Conservation (phyloP, 202 grass and related monocot species). For the Carex sylvatica region DNA sequence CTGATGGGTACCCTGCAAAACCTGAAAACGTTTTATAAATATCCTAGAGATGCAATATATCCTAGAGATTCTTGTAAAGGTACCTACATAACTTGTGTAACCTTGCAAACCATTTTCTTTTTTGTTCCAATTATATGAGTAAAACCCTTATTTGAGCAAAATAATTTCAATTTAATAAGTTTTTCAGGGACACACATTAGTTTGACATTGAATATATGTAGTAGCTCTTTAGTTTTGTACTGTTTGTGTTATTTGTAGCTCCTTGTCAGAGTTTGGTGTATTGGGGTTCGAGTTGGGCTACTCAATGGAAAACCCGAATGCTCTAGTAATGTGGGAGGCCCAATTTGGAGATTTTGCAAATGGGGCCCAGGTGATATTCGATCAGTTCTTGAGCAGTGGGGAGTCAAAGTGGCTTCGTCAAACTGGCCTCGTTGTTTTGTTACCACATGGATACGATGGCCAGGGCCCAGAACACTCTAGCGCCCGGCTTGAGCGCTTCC, state of each 20-base stretch:
- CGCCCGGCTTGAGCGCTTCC: conserved; percentile 79
- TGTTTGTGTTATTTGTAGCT: conserved; percentile 43
- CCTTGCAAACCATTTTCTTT: not conserved
- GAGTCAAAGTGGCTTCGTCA: conserved; percentile 97
- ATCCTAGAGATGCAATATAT: not conserved
- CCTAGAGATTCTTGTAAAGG: not conserved
- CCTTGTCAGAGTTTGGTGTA: conserved; percentile 92
- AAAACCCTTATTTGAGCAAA: not conserved
- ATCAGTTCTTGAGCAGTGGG: conserved; percentile 94
- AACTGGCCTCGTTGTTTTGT: conserved; percentile 65
- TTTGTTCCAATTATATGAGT: not conserved
- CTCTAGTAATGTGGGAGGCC: conserved; percentile 92
- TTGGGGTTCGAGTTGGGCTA: conserved; percentile 93
- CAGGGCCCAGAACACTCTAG: conserved; percentile 98
- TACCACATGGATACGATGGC: conserved; percentile 94
- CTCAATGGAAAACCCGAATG: conserved; percentile 97
- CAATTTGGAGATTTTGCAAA: conserved; percentile 98
- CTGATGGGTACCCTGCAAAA: not conserved
- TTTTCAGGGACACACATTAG: not conserved
- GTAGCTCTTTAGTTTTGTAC: not conserved
- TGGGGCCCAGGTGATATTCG: conserved; percentile 96
- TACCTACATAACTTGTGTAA: not conserved
- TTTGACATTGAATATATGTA: not conserved
- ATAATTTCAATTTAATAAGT: not conserved
- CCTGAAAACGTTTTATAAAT: not conserved